phyloP scores from a whole-genome alignment of 2,329 filamentous ascomycete species.

The Phyllosticta citribraziliensis region DNA sequence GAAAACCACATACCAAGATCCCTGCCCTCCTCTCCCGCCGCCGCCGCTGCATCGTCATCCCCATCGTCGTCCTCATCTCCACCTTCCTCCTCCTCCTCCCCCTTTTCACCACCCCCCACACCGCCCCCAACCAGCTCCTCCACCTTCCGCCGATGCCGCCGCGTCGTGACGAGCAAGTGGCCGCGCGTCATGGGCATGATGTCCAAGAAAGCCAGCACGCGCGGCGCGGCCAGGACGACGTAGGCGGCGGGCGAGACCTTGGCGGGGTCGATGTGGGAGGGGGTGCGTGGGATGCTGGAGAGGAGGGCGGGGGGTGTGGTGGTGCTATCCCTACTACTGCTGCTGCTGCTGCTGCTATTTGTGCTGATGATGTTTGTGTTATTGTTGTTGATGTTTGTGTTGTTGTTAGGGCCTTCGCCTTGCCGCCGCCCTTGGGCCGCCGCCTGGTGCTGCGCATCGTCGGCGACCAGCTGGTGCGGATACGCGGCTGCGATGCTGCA shows the following conservation, averaged over 20 bases:
- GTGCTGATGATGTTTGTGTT: neutral
- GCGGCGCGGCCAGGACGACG: constrained; percentile 66
- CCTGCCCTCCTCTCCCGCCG: constrained; percentile 47
- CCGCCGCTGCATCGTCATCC: neutral
- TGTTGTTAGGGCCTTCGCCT: too few relatives aligned
- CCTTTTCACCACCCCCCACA: constrained; percentile 55
- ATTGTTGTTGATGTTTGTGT: constrained; percentile 11
- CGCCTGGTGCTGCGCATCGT: too few relatives aligned
- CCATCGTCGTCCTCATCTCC: neutral
- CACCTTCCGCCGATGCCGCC: constrained; percentile 68
- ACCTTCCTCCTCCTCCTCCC: neutral
- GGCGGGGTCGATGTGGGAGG: constrained; percentile 18
- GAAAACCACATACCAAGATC: constrained; percentile 48
- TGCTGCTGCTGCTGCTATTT: neutral
- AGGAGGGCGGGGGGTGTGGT: neutral
- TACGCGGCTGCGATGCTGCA: constrained; percentile 47
- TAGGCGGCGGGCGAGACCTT: constrained; percentile 33
- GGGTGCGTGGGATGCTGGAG: constrained; percentile 18
- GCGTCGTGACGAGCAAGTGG: constrained; percentile 73
- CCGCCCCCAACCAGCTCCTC: constrained; percentile 56
- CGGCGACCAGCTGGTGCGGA: constrained; percentile 22
- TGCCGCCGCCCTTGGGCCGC: too few relatives aligned
- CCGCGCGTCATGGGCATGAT: constrained; percentile 79
- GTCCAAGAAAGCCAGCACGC: constrained; percentile 81
- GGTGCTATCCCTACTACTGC: neutral